phyloP scores from a whole-genome alignment of 2,329 filamentous ascomycete genomes.

The Zarea fungicola region DNA sequence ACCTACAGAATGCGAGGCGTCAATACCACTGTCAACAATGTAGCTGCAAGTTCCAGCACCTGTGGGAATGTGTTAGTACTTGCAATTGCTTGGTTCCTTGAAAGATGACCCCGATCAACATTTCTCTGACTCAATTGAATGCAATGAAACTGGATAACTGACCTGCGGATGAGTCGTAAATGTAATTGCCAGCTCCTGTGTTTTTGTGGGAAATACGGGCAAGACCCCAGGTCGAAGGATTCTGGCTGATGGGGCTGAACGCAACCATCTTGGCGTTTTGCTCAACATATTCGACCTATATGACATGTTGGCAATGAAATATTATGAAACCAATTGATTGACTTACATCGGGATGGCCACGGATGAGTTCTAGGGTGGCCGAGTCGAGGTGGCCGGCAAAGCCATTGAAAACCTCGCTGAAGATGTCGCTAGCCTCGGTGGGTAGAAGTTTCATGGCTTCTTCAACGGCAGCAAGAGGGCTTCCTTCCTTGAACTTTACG shows the following conservation, averaged over 20 bases:
- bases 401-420: slow-evolving; percentile 14
- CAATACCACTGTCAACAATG: slow-evolving; percentile 23
- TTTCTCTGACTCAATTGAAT: too few species aligned
- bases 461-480: slow-evolving; percentile 10
- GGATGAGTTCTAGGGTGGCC: slow-evolving; percentile 6
- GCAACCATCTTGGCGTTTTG: slow-evolving; percentile 26
- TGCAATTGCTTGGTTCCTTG: too few species aligned
- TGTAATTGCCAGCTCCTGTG: slow-evolving; percentile 15
- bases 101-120: too few species aligned
- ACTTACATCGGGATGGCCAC: slow-evolving; percentile 15
- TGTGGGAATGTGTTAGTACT: background rate
- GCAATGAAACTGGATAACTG: background rate
- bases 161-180: slow-evolving; percentile 19
- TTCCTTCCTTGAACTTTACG: slow-evolving; percentile 19
- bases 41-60: slow-evolving; percentile 21
- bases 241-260: slow-evolving; percentile 14
- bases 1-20: slow-evolving; percentile 23
- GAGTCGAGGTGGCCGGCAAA: slow-evolving; percentile 16
- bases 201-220: slow-evolving; percentile 18
- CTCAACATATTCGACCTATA: slow-evolving; percentile 30
- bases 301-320: background rate
- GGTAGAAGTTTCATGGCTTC: slow-evolving; percentile 13
- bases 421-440: slow-evolving; percentile 15
- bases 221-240: slow-evolving; percentile 19
- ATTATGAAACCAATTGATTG: too few species aligned